Evolutionary conservation across 306 rosid species (phyloP).

Genomic region (Quillaja saponaria): DNA sequence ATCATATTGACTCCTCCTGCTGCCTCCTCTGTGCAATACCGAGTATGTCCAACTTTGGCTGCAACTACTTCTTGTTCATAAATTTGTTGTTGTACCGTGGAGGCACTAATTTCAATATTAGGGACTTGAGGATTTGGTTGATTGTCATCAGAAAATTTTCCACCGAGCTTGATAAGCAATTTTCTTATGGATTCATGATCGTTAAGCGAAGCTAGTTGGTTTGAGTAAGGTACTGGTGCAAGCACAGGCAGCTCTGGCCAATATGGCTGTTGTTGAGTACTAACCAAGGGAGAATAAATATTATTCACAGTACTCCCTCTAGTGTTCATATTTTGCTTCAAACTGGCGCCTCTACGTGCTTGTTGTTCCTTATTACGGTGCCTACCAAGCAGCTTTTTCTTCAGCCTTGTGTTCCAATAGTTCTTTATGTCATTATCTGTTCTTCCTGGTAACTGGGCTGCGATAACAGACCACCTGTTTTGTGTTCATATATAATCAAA

Average conservation of each 20-base stretch:
- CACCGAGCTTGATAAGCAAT: constrained; percentile 65
- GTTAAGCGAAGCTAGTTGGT: constrained; percentile 47
- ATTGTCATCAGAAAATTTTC: constrained; percentile 48
- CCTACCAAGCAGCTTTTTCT: constrained; percentile 82
- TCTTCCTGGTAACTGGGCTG: constrained; percentile 88
- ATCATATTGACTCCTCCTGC: constrained; percentile 23
- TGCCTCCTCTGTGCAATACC: constrained; percentile 18
- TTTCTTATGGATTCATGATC: constrained; percentile 57
- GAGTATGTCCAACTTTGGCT: constrained; percentile 31
- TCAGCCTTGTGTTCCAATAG: constrained; percentile 92
- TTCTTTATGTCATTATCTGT: constrained; percentile 92
- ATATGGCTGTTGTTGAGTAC: constrained; percentile 41
- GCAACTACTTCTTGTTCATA: too few relatives aligned
- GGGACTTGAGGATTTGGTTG: constrained; percentile 33
- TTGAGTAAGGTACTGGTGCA: constrained; percentile 32
- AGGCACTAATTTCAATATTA: constrained; percentile 32
- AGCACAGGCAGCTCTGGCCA: constrained; percentile 64
- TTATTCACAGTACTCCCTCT: constrained; percentile 19
- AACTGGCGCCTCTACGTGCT: constrained; percentile 38
- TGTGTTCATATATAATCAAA: background rate
- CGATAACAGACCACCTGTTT: constrained; percentile 84
- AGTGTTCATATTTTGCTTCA: constrained; percentile 43
- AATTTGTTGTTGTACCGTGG: constrained; percentile 28
- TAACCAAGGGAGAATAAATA: constrained; percentile 22
- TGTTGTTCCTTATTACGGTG: constrained; percentile 57